Percentiles rank a stretch among this genome's conserved stretches.
Evolutionary conservation across 345 rosid species (phyloP).

Genomic region (Cochlearia excelsa): DNA sequence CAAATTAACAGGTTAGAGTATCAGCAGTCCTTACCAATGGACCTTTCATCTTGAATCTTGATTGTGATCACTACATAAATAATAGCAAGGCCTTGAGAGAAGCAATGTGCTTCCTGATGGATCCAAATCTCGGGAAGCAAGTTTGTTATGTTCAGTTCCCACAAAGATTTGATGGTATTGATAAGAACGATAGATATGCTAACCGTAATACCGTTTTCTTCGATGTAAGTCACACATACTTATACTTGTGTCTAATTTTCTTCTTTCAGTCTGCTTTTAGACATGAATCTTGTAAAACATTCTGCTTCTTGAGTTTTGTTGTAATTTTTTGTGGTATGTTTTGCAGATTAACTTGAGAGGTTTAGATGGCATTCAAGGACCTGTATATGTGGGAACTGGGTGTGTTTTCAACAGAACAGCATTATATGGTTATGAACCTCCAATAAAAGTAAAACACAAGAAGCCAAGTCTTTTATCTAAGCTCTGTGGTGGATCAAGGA

Average conservation of each 20-base stretch:
- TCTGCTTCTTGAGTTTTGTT: slow-evolving; percentile 22
- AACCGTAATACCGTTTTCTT: slow-evolving; percentile 91
- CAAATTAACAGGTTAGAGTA: slow-evolving; percentile 69
- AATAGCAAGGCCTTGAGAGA: slow-evolving; percentile 93
- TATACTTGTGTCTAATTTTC: background rate
- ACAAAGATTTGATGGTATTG: slow-evolving; percentile 94
- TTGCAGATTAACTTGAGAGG: slow-evolving; percentile 93
- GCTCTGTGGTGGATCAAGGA: slow-evolving; percentile 84
- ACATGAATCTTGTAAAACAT: background rate
- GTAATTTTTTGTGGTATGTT: slow-evolving; percentile 19
- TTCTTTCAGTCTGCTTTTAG: background rate
- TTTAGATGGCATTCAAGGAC: slow-evolving; percentile 98
- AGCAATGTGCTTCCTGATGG: slow-evolving; percentile 97
- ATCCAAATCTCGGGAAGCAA: slow-evolving; percentile 85
- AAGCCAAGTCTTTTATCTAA: slow-evolving; percentile 74
- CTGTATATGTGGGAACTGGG: slow-evolving; percentile 98
- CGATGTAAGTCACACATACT: slow-evolving; percentile 56
- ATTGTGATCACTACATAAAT: slow-evolving; percentile 95
- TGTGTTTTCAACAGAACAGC: slow-evolving; percentile 98
- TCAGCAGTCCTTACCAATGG: slow-evolving; percentile 94
- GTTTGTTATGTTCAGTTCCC: slow-evolving; percentile 96
- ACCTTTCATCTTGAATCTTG: slow-evolving; percentile 93
- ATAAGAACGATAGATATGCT: slow-evolving; percentile 84
- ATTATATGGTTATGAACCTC: slow-evolving; percentile 94
- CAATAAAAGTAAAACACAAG: slow-evolving; percentile 77